These are phyloP conservation scores for Fusarium lyarnte DNA, from an alignment of 2,329 filamentous ascomycete species.

Conservation along the genomic window DNA sequence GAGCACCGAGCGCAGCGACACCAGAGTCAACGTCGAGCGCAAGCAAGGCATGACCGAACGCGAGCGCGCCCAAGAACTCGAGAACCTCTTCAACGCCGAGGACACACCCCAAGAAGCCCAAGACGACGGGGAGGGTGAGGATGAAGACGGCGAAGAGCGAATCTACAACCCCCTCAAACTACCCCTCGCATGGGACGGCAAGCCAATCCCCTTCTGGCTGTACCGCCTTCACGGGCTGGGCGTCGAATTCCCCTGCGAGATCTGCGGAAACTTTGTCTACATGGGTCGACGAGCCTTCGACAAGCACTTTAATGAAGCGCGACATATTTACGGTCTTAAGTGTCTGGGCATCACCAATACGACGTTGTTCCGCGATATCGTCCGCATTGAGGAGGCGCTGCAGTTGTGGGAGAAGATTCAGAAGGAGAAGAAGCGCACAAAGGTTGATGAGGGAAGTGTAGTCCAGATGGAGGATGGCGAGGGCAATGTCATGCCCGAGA, in stretches of 20 bases:
- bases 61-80: constrained; percentile 92
- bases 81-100: constrained; percentile 74
- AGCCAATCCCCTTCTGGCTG: constrained; percentile 98
- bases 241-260: constrained; percentile 94
- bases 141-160: constrained; percentile 82
- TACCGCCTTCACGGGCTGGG: constrained; percentile 96
- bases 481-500: constrained; percentile 99
- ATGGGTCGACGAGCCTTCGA: constrained; percentile 96
- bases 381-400: constrained; percentile 86
- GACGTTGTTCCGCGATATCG: constrained; percentile 92
- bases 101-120: constrained; percentile 47
- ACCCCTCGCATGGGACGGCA: constrained; percentile 96
- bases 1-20: constrained; percentile 88
- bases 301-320: constrained; percentile 96
- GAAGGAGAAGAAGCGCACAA: constrained; percentile 81
- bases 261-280: constrained; percentile 99
- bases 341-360: constrained; percentile 94
- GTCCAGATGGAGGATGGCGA: constrained; percentile 99
- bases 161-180: constrained; percentile 98
- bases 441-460: constrained; percentile 80
- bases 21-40: constrained; percentile 92
- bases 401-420: constrained; percentile 94
- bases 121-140: constrained; percentile 73
- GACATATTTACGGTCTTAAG: constrained; percentile 93
- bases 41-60: constrained; percentile 98